These are phyloP conservation scores for Aspergillus egyptiacus DNA, from an alignment of 495 filamentous ascomycete genomes.

Conservation along the genomic window DNA sequence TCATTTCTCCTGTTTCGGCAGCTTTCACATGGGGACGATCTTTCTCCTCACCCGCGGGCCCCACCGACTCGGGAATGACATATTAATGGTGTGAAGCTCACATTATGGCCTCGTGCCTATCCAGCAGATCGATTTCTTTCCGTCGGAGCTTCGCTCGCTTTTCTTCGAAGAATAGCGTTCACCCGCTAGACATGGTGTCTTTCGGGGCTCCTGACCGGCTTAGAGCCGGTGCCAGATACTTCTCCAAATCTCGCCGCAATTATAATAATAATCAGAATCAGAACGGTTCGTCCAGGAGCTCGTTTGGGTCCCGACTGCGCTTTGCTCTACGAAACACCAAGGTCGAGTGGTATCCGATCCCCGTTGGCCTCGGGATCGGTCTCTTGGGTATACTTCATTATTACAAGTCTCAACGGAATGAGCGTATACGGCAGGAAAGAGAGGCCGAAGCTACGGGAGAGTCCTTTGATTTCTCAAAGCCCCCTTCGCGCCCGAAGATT, in stretches of 20 bases:
- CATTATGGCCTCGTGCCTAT: constrained; percentile 40
- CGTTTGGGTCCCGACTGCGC: constrained; percentile 58
- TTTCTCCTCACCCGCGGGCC: not conserved
- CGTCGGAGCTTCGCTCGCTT: constrained; percentile 26
- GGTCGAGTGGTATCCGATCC: constrained; percentile 94
- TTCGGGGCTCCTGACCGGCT: constrained; percentile 37
- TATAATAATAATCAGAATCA: constrained; percentile 31
- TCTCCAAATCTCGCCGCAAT: constrained; percentile 36
- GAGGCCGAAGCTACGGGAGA: constrained; percentile 51
- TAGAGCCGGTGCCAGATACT: constrained; percentile 33
- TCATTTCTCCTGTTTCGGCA: constrained; percentile 9
- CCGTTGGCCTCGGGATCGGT: constrained; percentile 79
- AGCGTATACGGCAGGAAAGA: constrained; percentile 38
- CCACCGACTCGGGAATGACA: constrained; percentile 16
- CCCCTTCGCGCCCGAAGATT: constrained; percentile 63
- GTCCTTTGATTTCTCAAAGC: constrained; percentile 40
- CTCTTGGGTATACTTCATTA: constrained; percentile 81
- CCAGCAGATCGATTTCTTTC: constrained; percentile 23
- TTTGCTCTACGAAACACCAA: constrained; percentile 66
- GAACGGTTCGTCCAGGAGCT: constrained; percentile 40
- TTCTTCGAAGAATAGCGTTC: constrained; percentile 26
- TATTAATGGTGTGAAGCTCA: constrained; percentile 28
- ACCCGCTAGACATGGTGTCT: constrained; percentile 35
- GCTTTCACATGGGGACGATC: constrained; percentile 3
- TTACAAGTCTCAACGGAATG: constrained; percentile 63